Evolutionary conservation across 1,284 basidiomycete genomes (phyloP).

Genomic region (Kwoniella shivajii): DNA sequence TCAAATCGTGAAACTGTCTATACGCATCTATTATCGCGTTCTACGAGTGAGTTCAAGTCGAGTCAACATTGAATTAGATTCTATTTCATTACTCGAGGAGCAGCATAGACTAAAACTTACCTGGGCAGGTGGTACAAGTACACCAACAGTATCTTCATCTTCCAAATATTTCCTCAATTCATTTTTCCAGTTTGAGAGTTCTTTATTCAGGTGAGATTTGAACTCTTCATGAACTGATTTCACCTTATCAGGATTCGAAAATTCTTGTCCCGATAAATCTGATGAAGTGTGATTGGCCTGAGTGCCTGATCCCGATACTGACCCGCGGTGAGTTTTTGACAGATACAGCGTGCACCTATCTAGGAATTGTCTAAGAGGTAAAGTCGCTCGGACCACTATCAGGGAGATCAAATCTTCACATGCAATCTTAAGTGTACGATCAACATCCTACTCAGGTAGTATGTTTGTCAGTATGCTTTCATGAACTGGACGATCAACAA

Average conservation of each 20-base stretch:
- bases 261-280: slow-evolving; percentile 59
- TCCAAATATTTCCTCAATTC: slow-evolving; percentile 73
- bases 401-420: slow-evolving; percentile 78
- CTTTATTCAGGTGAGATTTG: slow-evolving; percentile 56
- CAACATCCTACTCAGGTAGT: slow-evolving; percentile 65
- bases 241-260: slow-evolving; percentile 55
- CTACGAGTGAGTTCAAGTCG: slow-evolving; percentile 18
- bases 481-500: neutral
- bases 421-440: slow-evolving; percentile 74
- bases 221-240: slow-evolving; percentile 62
- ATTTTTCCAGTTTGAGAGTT: slow-evolving; percentile 62
- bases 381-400: slow-evolving; percentile 60
- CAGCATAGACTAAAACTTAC: slow-evolving; percentile 41
- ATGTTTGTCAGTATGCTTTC: neutral
- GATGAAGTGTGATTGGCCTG: slow-evolving; percentile 25
- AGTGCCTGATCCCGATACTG: slow-evolving; percentile 24
- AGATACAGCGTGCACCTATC: slow-evolving; percentile 57
- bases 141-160: slow-evolving; percentile 71
- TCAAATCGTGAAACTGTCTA: slow-evolving; percentile 64
- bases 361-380: slow-evolving; percentile 65
- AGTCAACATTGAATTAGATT: neutral
- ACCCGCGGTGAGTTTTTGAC: slow-evolving; percentile 17
- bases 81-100: neutral
- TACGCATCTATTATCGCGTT: slow-evolving; percentile 73
- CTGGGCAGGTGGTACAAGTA: slow-evolving; percentile 73